These are phyloP conservation scores for Remersonia thermophila DNA, from an alignment of 2,329 filamentous ascomycete genomes.

Conservation along the genomic window DNA sequence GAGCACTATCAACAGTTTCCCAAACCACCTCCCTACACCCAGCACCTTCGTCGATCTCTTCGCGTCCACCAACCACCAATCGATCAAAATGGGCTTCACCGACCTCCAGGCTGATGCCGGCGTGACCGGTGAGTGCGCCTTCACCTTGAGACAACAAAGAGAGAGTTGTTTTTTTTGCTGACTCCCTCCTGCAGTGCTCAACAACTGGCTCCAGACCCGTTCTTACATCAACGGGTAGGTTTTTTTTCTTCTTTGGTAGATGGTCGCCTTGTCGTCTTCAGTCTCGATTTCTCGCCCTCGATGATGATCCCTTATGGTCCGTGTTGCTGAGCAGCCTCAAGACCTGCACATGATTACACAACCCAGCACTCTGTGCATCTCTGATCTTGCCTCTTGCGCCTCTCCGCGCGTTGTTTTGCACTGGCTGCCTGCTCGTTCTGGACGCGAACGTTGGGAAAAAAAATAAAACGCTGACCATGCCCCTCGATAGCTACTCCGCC, in stretches of 20 bases:
- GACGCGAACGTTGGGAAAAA: too few relatives aligned
- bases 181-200: conserved; percentile 14
- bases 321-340: conserved; percentile 79
- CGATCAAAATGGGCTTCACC: conserved; percentile 20
- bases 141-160: neutral
- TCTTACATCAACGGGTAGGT: conserved; percentile 19
- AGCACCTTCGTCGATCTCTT: conserved; percentile 3
- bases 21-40: conserved; percentile 1
- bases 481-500: conserved; percentile 39
- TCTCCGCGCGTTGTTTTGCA: neutral
- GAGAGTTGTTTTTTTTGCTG: too few relatives aligned
- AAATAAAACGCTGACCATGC: conserved; percentile 6
- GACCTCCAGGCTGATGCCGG: conserved; percentile 19
- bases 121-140: conserved; percentile 14
- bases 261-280: conserved; percentile 1
- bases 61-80: conserved; percentile 3
- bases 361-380: conserved; percentile 47
- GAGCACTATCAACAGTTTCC: conserved; percentile 4
- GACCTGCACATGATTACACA: conserved; percentile 62
- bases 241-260: neutral
- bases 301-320: conserved; percentile 76
- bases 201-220: conserved; percentile 20
- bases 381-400: conserved; percentile 35
- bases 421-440: neutral
- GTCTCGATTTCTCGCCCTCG: conserved; percentile 1